Evolutionary conservation across 441 rosid species (phyloP).

Genomic region (Pelargonium fulgidum): DNA sequence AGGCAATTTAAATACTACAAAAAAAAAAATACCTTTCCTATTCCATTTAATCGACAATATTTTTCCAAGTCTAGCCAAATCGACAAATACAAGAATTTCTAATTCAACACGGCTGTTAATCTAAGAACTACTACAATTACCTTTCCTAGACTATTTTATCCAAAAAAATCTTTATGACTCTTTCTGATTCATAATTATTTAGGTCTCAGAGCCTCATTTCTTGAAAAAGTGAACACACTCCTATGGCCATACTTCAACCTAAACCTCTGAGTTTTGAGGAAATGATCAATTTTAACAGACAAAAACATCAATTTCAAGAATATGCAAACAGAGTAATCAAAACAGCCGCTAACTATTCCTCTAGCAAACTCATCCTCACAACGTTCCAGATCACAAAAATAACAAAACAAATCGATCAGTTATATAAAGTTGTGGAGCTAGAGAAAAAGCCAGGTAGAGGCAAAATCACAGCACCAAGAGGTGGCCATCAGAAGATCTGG

Average conservation of each 20-base stretch:
- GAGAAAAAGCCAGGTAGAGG: neutral
- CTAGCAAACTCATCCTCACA: neutral
- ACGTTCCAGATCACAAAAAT: too few relatives aligned
- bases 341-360: neutral
- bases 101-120: too few relatives aligned
- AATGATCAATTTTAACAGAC: neutral
- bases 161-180: too few relatives aligned
- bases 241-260: too few relatives aligned
- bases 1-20: neutral
- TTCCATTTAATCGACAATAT: neutral
- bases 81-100: neutral
- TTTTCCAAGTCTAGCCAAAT: slow-evolving; percentile 2
- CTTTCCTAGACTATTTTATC: too few relatives aligned
- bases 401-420: neutral
- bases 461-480: neutral
- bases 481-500: neutral
- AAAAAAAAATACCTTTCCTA: neutral
- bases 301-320: neutral
- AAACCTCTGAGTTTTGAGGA: neutral
- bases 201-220: too few relatives aligned
- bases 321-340: neutral
- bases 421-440: too few relatives aligned
- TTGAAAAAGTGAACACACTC: too few relatives aligned
- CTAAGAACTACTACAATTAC: too few relatives aligned
- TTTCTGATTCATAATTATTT: too few relatives aligned